Evolutionary conservation across 2,329 filamentous ascomycete species (phyloP).

Genomic region (Colletotrichum lupini): DNA sequence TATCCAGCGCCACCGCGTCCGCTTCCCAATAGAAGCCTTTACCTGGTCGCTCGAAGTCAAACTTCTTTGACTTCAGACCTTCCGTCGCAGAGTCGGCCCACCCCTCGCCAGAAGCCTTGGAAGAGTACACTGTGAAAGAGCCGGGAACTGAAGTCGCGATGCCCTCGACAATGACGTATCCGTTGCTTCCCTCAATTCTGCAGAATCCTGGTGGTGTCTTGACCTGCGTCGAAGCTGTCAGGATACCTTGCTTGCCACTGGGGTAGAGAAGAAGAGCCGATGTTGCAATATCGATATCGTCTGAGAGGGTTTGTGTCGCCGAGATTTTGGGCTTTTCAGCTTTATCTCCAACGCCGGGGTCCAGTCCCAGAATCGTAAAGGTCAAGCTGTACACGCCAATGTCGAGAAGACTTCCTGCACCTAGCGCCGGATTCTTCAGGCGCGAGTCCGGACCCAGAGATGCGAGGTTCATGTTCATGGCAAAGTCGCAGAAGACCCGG

Average conservation of each 20-base stretch:
- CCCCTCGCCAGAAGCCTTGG: conserved; percentile 37
- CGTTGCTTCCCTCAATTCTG: conserved; percentile 52
- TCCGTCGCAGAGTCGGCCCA: conserved; percentile 12
- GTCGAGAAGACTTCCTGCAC: conserved; percentile 55
- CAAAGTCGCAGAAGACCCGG: conserved; percentile 54
- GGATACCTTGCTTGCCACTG: conserved; percentile 51
- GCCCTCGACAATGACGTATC: conserved; percentile 51
- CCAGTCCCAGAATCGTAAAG: conserved; percentile 50
- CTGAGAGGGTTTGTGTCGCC: conserved; percentile 47
- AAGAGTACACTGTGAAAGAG: conserved; percentile 48
- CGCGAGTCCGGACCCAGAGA: conserved; percentile 45
- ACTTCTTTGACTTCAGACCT: conserved; percentile 40
- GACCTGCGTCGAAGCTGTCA: conserved; percentile 51
- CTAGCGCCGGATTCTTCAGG: conserved; percentile 51
- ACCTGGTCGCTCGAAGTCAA: conserved; percentile 49
- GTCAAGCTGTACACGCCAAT: conserved; percentile 57
- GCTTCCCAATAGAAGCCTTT: conserved; percentile 58
- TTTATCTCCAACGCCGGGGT: conserved; percentile 42
- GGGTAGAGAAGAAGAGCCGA: conserved; percentile 53
- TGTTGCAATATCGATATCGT: conserved; percentile 49
- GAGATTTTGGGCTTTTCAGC: conserved; percentile 46
- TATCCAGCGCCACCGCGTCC: conserved; percentile 53
- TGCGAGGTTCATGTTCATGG: conserved; percentile 48
- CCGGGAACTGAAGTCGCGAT: conserved; percentile 44
- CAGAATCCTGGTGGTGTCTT: conserved; percentile 44